phyloP scores from a whole-genome alignment of 495 filamentous ascomycete genomes.

The Pseudotulostoma volvatum region DNA sequence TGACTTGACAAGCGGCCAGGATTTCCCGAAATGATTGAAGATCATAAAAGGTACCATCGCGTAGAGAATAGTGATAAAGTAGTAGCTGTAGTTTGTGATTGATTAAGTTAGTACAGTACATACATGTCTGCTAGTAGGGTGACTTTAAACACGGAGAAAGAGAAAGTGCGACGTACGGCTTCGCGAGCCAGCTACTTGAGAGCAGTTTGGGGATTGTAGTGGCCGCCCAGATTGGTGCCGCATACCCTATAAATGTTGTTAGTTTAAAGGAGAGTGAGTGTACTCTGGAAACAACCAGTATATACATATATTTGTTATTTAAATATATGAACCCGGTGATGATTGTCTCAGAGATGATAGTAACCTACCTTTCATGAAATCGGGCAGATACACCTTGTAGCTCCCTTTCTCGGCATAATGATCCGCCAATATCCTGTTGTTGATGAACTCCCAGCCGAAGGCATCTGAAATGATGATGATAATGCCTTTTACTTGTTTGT shows the following conservation, averaged over 20 bases:
- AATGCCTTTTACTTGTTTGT: constrained; percentile 23
- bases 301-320: no score
- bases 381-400: constrained; percentile 37
- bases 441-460: constrained; percentile 41
- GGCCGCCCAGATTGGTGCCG: constrained; percentile 6
- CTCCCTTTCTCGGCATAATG: constrained; percentile 31
- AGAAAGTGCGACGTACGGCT: constrained; percentile 6
- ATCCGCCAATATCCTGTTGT: constrained; percentile 37
- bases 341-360: no score
- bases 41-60: constrained; percentile 20
- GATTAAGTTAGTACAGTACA: no score
- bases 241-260: constrained; percentile 6
- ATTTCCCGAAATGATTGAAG: constrained; percentile 15
- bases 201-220: constrained; percentile 3
- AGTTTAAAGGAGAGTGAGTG: no score
- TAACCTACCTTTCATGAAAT: constrained; percentile 40
- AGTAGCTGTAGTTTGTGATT: constrained; percentile 6
- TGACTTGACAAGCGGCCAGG: constrained; percentile 25
- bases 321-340: no score
- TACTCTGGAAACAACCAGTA: no score
- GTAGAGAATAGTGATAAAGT: constrained; percentile 6
- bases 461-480: constrained; percentile 40
- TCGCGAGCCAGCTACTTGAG: constrained; percentile 7
- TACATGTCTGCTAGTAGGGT: no score
- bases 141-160: background rate